These are phyloP conservation scores for Tulasnella sp. DNA, from an alignment of 768 basidiomycete genomes.

Conservation along the genomic window DNA sequence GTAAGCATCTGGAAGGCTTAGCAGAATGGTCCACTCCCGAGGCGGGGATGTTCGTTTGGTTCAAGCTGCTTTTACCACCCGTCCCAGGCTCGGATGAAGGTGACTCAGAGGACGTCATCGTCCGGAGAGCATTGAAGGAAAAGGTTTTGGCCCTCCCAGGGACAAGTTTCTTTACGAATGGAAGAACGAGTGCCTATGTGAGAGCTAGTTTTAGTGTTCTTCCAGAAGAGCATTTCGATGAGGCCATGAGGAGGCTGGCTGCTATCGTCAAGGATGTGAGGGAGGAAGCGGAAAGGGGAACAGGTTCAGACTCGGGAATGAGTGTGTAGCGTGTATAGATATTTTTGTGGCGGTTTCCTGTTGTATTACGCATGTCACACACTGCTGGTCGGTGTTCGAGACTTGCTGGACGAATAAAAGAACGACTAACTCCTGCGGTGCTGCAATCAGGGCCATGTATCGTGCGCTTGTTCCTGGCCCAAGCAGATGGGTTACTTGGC, in stretches of 20 bases:
- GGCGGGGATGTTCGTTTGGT: slow-evolving; percentile 92
- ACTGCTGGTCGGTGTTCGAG: too few species aligned
- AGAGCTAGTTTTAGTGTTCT: slow-evolving; percentile 80
- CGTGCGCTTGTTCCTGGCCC: too few species aligned
- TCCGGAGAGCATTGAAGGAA: slow-evolving; percentile 70
- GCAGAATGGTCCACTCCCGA: slow-evolving; percentile 74
- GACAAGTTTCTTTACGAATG: slow-evolving; percentile 75
- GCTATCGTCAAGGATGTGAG: slow-evolving; percentile 18
- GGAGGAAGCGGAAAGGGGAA: not conserved
- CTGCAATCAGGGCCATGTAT: too few species aligned
- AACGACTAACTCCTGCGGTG: too few species aligned
- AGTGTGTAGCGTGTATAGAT: not conserved
- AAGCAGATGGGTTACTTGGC: too few species aligned
- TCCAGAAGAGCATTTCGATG: slow-evolving; percentile 6
- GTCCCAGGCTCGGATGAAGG: slow-evolving; percentile 44
- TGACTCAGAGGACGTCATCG: slow-evolving; percentile 75
- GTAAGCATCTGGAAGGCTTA: slow-evolving; percentile 69
- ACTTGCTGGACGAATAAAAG: too few species aligned
- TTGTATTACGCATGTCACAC: too few species aligned
- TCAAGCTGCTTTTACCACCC: slow-evolving; percentile 57
- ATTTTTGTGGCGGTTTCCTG: not conserved
- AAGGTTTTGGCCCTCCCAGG: slow-evolving; percentile 95
- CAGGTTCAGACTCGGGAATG: not conserved
- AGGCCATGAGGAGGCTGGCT: slow-evolving; percentile 21
- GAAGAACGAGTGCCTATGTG: slow-evolving; percentile 70